These are phyloP conservation scores for Aspergillus sergii DNA, from an alignment of 2,329 filamentous ascomycete genomes.

Conservation along the genomic window DNA sequence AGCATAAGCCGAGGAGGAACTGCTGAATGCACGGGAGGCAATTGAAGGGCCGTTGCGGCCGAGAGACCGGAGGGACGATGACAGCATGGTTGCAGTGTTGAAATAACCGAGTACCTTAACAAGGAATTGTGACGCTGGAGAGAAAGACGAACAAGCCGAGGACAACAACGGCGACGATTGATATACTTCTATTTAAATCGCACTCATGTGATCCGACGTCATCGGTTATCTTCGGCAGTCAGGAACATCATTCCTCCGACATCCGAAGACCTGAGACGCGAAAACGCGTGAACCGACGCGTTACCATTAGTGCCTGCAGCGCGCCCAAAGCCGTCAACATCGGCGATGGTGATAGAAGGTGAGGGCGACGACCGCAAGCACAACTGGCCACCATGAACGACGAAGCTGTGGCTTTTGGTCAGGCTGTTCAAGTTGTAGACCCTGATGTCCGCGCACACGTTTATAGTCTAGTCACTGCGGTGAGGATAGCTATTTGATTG, in stretches of 20 bases:
- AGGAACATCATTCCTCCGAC: slow-evolving; percentile 21
- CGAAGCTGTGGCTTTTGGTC: slow-evolving; percentile 42
- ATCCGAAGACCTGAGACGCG: slow-evolving; percentile 23
- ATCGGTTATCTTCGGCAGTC: slow-evolving; percentile 35
- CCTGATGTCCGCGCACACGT: slow-evolving; percentile 92
- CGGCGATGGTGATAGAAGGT: slow-evolving; percentile 7
- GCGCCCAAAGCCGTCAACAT: not conserved
- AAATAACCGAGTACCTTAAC: not conserved
- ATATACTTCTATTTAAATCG: not conserved
- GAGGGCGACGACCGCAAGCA: slow-evolving; percentile 9
- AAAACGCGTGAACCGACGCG: slow-evolving; percentile 32
- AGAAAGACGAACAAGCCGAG: not conserved
- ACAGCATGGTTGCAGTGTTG: slow-evolving; percentile 33
- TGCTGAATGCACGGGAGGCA: slow-evolving; percentile 66
- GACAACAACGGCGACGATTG: not conserved
- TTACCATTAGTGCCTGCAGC: slow-evolving; percentile 22
- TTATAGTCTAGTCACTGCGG: slow-evolving; percentile 89
- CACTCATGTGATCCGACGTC: slow-evolving; percentile 30
- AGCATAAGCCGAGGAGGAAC: slow-evolving; percentile 61
- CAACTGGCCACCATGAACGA: slow-evolving; percentile 42
- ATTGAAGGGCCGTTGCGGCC: slow-evolving; percentile 38
- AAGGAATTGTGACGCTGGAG: not conserved
- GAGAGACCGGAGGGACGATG: slow-evolving; percentile 36
- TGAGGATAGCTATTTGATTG: slow-evolving; percentile 49
- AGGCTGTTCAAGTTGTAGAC: slow-evolving; percentile 68